A percentile compares a stretch with the other conserved stretches of the same genome.
Conservation (phyloP, 164 flowering plant genomes). For the Nelumbo lutea region DNA sequence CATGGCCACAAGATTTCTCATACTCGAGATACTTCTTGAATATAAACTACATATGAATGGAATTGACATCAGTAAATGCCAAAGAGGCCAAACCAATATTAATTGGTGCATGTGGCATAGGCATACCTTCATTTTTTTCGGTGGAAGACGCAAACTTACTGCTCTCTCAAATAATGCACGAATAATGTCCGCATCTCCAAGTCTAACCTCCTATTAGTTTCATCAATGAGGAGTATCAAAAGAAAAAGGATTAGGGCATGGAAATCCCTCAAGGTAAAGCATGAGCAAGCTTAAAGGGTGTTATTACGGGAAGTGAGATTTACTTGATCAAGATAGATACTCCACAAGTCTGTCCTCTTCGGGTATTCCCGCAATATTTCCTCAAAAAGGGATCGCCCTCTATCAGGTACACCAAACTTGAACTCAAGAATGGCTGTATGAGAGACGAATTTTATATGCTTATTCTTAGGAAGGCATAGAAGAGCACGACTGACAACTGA, state of each 20-base stretch:
- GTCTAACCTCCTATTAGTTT: constrained; percentile 64
- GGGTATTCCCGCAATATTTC: constrained; percentile 76
- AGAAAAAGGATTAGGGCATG: background rate
- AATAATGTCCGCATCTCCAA: constrained; percentile 59
- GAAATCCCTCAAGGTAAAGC: background rate
- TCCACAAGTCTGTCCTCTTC: constrained; percentile 92
- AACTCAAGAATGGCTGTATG: constrained; percentile 79
- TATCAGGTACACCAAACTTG: constrained; percentile 76
- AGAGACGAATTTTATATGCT: constrained; percentile 75
- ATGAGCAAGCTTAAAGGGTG: background rate
- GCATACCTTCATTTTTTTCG: constrained; percentile 77
- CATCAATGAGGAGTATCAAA: background rate
- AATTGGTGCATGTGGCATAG: background rate
- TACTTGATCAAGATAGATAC: constrained; percentile 87
- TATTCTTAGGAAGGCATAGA: constrained; percentile 57
- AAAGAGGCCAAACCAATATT: background rate
- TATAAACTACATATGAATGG: constrained; percentile 53
- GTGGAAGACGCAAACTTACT: constrained; percentile 60
- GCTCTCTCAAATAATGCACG: constrained; percentile 89
- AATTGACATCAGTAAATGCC: background rate
- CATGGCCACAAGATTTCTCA: constrained; percentile 75
- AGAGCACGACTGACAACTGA: constrained; percentile 58
- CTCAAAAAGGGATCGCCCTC: constrained; percentile 85
- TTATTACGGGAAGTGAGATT: background rate
- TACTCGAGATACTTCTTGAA: constrained; percentile 77